Percentiles rank a stretch among this genome's conserved stretches.
Conservation (phyloP, 2,329 filamentous ascomycete species). For the Phaeophleospora eucalypticola region DNA sequence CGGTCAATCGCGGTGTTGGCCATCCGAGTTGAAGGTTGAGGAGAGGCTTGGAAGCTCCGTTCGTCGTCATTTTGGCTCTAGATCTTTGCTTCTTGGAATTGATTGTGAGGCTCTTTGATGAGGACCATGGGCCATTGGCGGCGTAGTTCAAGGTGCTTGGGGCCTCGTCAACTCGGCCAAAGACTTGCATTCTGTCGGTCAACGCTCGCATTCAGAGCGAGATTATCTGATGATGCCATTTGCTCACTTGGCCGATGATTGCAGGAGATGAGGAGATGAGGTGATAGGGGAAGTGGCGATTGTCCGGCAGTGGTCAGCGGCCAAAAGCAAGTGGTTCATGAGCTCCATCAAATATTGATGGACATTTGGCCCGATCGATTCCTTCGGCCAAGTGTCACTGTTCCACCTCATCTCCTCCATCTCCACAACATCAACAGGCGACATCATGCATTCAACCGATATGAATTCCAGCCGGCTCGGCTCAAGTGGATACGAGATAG, state of each 20-base stretch:
- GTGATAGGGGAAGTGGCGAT: not conserved
- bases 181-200: not conserved
- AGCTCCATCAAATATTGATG: not conserved
- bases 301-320: not conserved
- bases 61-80: not conserved
- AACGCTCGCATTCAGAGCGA: not conserved
- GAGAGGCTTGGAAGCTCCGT: constrained; percentile 1
- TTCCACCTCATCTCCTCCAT: not conserved
- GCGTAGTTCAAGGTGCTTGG: too few relatives aligned
- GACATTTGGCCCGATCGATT: not conserved
- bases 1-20: constrained; percentile 9
- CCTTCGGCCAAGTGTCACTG: not conserved
- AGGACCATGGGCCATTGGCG: too few relatives aligned
- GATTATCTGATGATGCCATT: too few relatives aligned
- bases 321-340: not conserved
- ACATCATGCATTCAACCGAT: not conserved
- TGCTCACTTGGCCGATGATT: not conserved
- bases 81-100: not conserved
- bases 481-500: not conserved
- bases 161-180: too few relatives aligned
- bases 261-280: not conserved
- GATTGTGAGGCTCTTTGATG: too few relatives aligned
- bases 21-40: constrained; percentile 12
- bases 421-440: not conserved
- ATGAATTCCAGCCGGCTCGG: not conserved